These are phyloP conservation scores for Camptophora hylomeconis DNA, from an alignment of 2,329 filamentous ascomycete genomes.

Conservation along the genomic window DNA sequence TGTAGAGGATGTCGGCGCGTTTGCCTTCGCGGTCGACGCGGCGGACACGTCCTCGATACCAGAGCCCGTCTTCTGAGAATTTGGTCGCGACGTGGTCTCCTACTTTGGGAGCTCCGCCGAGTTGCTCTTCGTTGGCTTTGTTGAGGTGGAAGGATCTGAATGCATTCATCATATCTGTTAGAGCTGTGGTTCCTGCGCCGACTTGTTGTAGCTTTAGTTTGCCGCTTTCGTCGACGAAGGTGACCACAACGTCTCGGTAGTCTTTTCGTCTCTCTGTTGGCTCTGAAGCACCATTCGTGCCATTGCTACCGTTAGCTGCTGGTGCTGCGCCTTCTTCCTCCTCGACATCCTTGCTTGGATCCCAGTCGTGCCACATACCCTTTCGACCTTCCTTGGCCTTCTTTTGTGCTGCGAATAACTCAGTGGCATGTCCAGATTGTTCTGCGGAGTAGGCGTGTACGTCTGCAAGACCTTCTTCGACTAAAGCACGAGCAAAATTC, in stretches of 20 bases:
- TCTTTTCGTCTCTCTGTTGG: slow-evolving; percentile 60
- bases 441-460: slow-evolving; percentile 94
- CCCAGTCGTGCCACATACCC: slow-evolving; percentile 87
- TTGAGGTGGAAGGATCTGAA: slow-evolving; percentile 87
- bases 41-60: slow-evolving; percentile 86
- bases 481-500: slow-evolving; percentile 82
- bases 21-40: slow-evolving; percentile 85
- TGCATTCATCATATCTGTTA: slow-evolving; percentile 78
- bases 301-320: slow-evolving; percentile 33
- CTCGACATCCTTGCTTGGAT: slow-evolving; percentile 70
- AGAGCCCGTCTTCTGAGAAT: slow-evolving; percentile 78
- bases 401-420: slow-evolving; percentile 77
- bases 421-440: slow-evolving; percentile 77
- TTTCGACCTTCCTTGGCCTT: slow-evolving; percentile 80
- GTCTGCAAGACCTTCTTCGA: slow-evolving; percentile 84
- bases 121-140: slow-evolving; percentile 60
- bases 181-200: slow-evolving; percentile 68
- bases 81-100: slow-evolving; percentile 85
- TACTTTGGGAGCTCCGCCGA: slow-evolving; percentile 68
- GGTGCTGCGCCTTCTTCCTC: slow-evolving; percentile 36
- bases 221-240: slow-evolving; percentile 71
- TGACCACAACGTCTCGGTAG: slow-evolving; percentile 88
- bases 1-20: slow-evolving; percentile 80
- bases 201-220: slow-evolving; percentile 86
- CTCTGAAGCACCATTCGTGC: slow-evolving; percentile 38